phyloP scores from a whole-genome alignment of 2,329 filamentous ascomycete genomes.

The Immersiporthe knoxdaviesiana region DNA sequence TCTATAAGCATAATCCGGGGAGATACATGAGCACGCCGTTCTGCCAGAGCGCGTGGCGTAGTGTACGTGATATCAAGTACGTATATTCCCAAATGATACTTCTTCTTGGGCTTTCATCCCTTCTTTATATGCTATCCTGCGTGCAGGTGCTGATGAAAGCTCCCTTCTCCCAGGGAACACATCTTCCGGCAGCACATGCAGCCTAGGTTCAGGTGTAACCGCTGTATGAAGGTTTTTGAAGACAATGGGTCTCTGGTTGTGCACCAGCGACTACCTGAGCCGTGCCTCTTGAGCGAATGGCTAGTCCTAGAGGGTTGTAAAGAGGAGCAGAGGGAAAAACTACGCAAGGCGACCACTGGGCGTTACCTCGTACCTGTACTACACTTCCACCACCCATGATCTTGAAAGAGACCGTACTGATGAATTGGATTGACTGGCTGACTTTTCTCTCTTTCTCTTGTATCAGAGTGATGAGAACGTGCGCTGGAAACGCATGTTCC shows the following conservation, averaged over 20 bases:
- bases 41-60: slow-evolving; percentile 26
- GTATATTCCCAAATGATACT: not conserved
- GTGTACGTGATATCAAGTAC: slow-evolving; percentile 26
- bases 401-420: too few species aligned
- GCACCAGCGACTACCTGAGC: slow-evolving; percentile 33
- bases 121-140: not conserved
- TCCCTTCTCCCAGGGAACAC: slow-evolving; percentile 34
- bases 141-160: not conserved
- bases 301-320: slow-evolving; percentile 50
- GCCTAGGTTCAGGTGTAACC: slow-evolving; percentile 34
- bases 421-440: slow-evolving; percentile 12
- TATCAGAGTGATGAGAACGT: slow-evolving; percentile 25
- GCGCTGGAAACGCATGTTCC: slow-evolving; percentile 26
- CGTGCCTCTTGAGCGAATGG: slow-evolving; percentile 49
- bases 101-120: not conserved
- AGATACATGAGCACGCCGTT: slow-evolving; percentile 22
- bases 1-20: slow-evolving; percentile 17
- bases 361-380: slow-evolving; percentile 5
- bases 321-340: slow-evolving; percentile 41
- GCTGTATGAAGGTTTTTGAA: slow-evolving; percentile 35
- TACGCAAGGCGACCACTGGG: slow-evolving; percentile 29
- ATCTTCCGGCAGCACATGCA: slow-evolving; percentile 35
- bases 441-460: not conserved
- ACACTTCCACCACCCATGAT: not conserved
- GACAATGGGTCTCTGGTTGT: slow-evolving; percentile 31